Evolutionary conservation across 1,139 yeast genomes (phyloP).

Genomic region (Cylindricascospora bacillispora): DNA sequence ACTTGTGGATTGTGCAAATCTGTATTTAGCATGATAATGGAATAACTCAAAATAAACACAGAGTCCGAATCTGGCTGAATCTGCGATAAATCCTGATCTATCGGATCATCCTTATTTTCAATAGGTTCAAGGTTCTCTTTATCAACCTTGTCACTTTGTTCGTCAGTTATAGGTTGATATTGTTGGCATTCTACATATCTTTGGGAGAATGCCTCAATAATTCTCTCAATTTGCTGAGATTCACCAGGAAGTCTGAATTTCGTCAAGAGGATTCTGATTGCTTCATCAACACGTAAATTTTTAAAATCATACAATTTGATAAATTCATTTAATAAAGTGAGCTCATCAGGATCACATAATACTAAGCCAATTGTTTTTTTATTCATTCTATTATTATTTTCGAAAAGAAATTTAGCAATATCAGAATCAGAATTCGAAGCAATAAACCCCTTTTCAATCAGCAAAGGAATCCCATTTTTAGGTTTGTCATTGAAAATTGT

Average conservation of each 20-base stretch:
- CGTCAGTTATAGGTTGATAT: constrained; percentile 5
- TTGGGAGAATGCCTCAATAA: constrained; percentile 76
- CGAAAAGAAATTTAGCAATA: constrained; percentile 61
- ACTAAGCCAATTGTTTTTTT: constrained; percentile 78
- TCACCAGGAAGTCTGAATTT: constrained; percentile 94
- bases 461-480: constrained; percentile 50
- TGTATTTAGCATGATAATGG: constrained; percentile 66
- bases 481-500: constrained; percentile 66
- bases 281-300: constrained; percentile 81
- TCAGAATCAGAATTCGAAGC: constrained; percentile 42
- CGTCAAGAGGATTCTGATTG: constrained; percentile 67
- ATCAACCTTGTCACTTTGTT: constrained; percentile 16
- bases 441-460: constrained; percentile 52
- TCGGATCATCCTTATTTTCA: constrained; percentile 26
- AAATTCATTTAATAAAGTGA: constrained; percentile 48
- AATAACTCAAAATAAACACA: constrained; percentile 59
- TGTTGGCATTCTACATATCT: constrained; percentile 41
- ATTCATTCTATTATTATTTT: constrained; percentile 67
- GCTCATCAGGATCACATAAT: constrained; percentile 62
- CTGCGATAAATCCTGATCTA: too few species aligned
- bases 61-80: constrained; percentile 64
- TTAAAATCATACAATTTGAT: constrained; percentile 62
- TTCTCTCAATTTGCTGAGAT: constrained; percentile 87
- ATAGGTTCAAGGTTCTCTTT: constrained; percentile 9
- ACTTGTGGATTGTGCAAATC: constrained; percentile 71